Base-by-base conservation (phyloP, 78 protist species). In the Emiliania huxleyi region DNA sequence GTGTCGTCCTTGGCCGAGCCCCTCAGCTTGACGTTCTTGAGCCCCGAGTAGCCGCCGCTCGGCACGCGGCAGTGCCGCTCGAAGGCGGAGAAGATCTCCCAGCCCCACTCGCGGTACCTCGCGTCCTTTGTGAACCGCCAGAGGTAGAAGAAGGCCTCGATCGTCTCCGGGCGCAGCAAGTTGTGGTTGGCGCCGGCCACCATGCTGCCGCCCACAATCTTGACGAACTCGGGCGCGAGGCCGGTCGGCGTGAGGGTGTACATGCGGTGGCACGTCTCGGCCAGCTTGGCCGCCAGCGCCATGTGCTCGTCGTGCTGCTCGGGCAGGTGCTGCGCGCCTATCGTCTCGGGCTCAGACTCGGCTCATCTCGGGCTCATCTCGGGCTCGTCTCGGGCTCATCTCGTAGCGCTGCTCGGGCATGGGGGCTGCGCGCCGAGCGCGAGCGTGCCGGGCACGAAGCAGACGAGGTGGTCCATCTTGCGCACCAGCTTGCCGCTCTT, bases 401-500 rank as follows among this genome's bases (percentile, higher is more conserved):
- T 11, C 69, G 18, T 40, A 29, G 37, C 21, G 1, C 35, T 0
- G 12, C 22, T 12, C 93, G 42, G 48, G 81, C 18, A 52, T n/a
- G n/a, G 6, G 46, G 21, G 52, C 88, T 45, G 81, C 11, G 95
- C 96, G 25, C 95, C 98, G 4, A 97, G 94, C 12, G 96, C 97
- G 56, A 97, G 93, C 97, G 97, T 96, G 35, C 99, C 99, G 56
- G 95, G 97, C 19, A 96, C 93, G 87, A 97, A 97, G 85, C 99
- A 97, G 11, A 97, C 98, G 18, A 97, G 87, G 89, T 97, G 98
- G 48, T 97, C 99, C 97, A 97, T 95, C 43, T 92, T 94, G 42
- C 55, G 89, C 44, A 69, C 19, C 33, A 29, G 46, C 33, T 25
- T 40, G 25, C 94, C 69, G 37, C 55, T 26, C 1, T 73, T 43